phyloP scores from a whole-genome alignment of 2,329 filamentous ascomycete species.

The Diplocarpon rosae region DNA sequence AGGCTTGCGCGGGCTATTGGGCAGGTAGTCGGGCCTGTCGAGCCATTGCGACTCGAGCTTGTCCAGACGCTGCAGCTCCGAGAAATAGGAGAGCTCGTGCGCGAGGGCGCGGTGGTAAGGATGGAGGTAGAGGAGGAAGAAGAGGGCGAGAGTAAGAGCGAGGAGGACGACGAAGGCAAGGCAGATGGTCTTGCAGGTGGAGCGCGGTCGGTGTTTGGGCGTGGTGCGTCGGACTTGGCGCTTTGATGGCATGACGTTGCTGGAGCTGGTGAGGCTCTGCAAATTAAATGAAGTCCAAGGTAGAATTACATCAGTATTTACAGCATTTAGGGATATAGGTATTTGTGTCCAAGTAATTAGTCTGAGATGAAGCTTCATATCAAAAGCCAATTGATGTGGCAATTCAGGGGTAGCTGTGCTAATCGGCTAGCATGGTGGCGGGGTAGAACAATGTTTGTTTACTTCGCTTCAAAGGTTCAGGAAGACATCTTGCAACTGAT shows the following conservation, averaged over 20 bases:
- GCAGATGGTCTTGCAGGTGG: not conserved
- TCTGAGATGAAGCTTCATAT: not conserved
- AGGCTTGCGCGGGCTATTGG: not conserved
- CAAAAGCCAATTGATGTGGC: not conserved
- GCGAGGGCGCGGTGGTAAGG: not conserved
- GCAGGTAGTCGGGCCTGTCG: not conserved
- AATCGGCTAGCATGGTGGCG: not conserved
- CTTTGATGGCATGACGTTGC: not conserved
- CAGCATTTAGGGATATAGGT: not conserved
- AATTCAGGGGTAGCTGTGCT: not conserved
- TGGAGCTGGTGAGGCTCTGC: not conserved
- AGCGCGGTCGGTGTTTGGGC: not conserved
- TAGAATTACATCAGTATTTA: not conserved
- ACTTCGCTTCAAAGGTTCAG: too few species aligned
- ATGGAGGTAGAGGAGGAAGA: not conserved
- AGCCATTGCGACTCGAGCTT: not conserved
- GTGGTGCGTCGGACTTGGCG: not conserved
- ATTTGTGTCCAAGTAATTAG: not conserved
- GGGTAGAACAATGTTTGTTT: too few species aligned
- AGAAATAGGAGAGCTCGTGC: not conserved
- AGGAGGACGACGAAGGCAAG: not conserved
- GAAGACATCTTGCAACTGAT: too few species aligned
- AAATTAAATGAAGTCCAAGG: not conserved
- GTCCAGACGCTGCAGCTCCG: not conserved
- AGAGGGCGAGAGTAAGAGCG: not conserved